Base-by-base conservation (phyloP, 805 yeast species). In the Ogataea wickerhamii region DNA sequence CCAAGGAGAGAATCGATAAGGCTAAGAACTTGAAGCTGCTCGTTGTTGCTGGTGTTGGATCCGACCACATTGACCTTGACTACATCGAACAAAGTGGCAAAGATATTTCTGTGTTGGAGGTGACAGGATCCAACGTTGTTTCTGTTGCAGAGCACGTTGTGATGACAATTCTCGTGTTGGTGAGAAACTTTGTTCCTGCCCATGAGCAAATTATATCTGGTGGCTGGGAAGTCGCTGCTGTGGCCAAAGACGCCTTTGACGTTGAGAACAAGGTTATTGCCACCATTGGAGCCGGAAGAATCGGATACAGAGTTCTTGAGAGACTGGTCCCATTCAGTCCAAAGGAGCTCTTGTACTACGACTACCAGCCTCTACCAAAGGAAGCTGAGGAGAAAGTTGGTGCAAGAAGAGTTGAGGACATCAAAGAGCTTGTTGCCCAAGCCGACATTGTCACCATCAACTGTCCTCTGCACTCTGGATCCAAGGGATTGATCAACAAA, bases 11-110 rank as follows among this genome's bases (percentile, higher is more conserved):
- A 53, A 71, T 84, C 46, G 77, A 67, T 34, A 73, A 74, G 55
- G 89, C 91, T 23, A 78, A 79, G 58, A 82, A 80, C 37, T 71
- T 84, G 62, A 82, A 82, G 67, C 56, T 81, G 36, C 67, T 80
- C 43, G 70, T 82, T 50, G 84, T 89, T 34, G 94, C 94, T 7
- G 94, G 93, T 51, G 88, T 84, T 43, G 94, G 94, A 10, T 80
- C 87, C 16, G 93, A 84, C 58, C 93, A 84, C 62, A 70, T 83
- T 45, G 91, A 83, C 55, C 70, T 84, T 52, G 72, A 72, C 49
- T 83, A 83, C 51, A 67, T 66, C 51, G 58, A 64, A 50, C 79
- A 86, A 47, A 75, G 78, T 49, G 78, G 74, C 47, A 66, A 67
- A 43, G 73, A 76, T 45, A 75, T 84, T 53, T 71, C 82, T 13